These are phyloP conservation scores for Solanum paucissectum DNA, from an alignment of 257 asterid genomes.

Conservation along the genomic window DNA sequence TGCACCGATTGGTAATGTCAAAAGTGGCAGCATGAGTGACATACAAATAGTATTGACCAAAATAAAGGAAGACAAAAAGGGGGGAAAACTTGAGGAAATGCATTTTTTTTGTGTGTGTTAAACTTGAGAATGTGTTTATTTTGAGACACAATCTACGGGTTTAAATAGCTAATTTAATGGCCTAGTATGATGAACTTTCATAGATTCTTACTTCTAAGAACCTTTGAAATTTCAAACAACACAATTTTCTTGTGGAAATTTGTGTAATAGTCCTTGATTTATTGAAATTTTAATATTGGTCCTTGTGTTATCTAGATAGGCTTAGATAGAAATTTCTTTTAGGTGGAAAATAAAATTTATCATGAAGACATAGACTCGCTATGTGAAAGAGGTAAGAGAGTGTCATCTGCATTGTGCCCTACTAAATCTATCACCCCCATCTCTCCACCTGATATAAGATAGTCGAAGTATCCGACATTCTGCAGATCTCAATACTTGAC, in stretches of 20 bases:
- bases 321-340: not conserved
- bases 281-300: not conserved
- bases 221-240: not conserved
- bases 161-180: too few species aligned
- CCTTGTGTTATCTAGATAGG: not conserved
- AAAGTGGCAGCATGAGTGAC: constrained; percentile 18
- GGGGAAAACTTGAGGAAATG: not conserved
- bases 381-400: not conserved
- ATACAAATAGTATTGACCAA: not conserved
- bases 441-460: too few species aligned
- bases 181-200: not conserved
- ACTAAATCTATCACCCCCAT: too few species aligned
- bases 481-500: not conserved
- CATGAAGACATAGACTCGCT: not conserved
- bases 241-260: not conserved
- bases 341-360: too few species aligned
- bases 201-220: not conserved
- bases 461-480: too few species aligned
- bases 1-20: constrained; percentile 6
- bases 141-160: not conserved
- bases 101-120: not conserved
- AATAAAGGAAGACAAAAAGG: not conserved
- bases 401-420: too few species aligned
- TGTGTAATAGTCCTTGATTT: not conserved
- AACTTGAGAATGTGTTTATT: not conserved